A percentile compares a stretch with the other conserved stretches of the same genome.
Conservation (phyloP, 176 grass and related monocot species). For the Zoysia japonica region DNA sequence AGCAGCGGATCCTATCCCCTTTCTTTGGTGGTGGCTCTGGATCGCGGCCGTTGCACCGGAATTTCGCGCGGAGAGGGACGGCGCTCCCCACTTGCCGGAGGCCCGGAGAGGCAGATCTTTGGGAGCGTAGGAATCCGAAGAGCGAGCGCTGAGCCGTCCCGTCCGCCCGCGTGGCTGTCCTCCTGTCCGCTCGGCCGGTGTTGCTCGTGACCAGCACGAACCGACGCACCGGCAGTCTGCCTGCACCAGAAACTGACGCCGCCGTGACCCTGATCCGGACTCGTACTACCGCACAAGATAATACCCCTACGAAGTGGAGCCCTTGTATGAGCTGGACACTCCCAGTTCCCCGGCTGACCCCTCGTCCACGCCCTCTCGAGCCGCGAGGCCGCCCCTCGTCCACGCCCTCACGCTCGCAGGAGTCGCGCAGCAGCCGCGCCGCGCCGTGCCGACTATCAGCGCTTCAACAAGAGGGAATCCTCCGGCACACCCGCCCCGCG, state of each 20-base stretch:
- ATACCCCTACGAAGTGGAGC: not conserved
- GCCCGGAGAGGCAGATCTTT: not conserved
- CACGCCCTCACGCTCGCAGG: not conserved
- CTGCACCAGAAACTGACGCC: constrained; percentile 17
- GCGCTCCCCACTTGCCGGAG: not conserved
- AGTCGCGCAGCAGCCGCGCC: not conserved
- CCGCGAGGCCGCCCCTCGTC: not conserved
- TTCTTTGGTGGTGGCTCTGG: not conserved
- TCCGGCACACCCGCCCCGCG: not conserved
- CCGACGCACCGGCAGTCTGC: not conserved
- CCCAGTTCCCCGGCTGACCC: constrained; percentile 27
- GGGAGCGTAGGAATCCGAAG: not conserved
- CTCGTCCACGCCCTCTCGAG: constrained; percentile 28
- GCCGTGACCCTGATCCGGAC: constrained; percentile 9
- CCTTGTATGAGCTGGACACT: not conserved
- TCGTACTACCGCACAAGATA: constrained; percentile 5
- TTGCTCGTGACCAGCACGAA: not conserved
- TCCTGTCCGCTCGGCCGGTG: not conserved
- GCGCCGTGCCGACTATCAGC: constrained; percentile 34
- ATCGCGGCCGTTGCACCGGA: constrained; percentile 21
- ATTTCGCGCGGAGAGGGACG: constrained; percentile 17
- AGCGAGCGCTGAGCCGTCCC: not conserved
- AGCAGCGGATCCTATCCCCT: not conserved
- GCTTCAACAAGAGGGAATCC: constrained; percentile 19
- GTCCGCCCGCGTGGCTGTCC: not conserved